phyloP scores from a whole-genome alignment of 2,329 filamentous ascomycete species.

The Plectosphaerella plurivora region DNA sequence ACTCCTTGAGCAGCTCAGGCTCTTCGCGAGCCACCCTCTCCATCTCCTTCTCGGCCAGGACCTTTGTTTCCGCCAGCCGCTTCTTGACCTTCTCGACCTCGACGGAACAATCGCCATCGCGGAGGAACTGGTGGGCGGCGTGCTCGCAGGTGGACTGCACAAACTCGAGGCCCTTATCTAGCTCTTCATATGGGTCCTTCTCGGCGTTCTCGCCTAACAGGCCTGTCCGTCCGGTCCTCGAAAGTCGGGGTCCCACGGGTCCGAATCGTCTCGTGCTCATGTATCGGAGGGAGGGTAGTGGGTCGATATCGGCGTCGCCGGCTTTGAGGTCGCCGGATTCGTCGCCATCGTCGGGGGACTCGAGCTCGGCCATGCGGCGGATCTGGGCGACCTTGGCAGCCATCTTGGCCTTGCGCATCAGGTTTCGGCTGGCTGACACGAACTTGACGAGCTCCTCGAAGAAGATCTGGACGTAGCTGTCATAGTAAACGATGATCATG shows the following conservation, averaged over 20 bases:
- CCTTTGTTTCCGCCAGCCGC: constrained; percentile 59
- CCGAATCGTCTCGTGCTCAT: constrained; percentile 29
- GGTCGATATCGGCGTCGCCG: constrained; percentile 12
- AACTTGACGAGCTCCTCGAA: constrained; percentile 81
- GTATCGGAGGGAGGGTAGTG: constrained; percentile 34
- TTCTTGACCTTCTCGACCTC: constrained; percentile 68
- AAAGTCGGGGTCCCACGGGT: constrained; percentile 11
- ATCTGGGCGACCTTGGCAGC: constrained; percentile 68
- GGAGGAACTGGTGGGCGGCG: constrained; percentile 84
- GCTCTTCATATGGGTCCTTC: constrained; percentile 60
- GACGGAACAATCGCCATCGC: constrained; percentile 76
- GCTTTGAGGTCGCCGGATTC: constrained; percentile 20
- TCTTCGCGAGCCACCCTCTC: constrained; percentile 51
- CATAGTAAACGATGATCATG: constrained; percentile 88
- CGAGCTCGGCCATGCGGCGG: constrained; percentile 54
- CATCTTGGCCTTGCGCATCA: constrained; percentile 85
- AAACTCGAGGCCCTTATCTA: constrained; percentile 75
- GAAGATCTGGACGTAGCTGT: constrained; percentile 76
- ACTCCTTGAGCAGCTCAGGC: constrained; percentile 34
- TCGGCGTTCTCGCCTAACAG: constrained; percentile 4
- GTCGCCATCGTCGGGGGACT: constrained; percentile 47
- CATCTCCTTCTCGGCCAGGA: constrained; percentile 56
- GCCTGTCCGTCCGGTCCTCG: constrained; percentile 8
- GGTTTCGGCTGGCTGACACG: constrained; percentile 74
- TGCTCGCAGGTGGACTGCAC: constrained; percentile 80